Base-by-base conservation (phyloP, 257 asterid genomes). In the Penstemon davidsonii region DNA sequence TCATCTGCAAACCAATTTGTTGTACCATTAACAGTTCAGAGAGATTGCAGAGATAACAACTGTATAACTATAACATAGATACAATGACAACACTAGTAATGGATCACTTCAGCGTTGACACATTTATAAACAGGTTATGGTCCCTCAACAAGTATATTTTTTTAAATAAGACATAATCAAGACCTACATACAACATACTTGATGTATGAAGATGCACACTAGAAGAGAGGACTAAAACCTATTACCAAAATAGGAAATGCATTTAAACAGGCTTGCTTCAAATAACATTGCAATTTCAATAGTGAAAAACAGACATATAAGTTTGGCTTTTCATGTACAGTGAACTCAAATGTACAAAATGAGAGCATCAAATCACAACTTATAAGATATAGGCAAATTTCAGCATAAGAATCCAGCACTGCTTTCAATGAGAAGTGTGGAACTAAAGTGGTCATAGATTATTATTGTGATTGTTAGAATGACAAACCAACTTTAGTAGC, bases 1-100 rank as follows among this genome's bases (percentile, higher is more conserved):
- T 94, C 96, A 84, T 88, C 99, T 94, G 90, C 80, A 69, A 56
- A 68, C 68, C 71, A 70, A 74, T 55, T 62, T 54, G 55, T 36
- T 71, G 69, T 42, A 51, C 66, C 63, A 69, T 47, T 71, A 45
- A 68, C 61, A 62, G 69, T 55, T 55, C 55, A 75, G 50, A 38
- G 50, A 65, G 59, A 67, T 25, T 38, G 44, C 52, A 66, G 62
- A 40, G 71, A 46, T 60, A 52, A 61, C 56, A 60, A 72, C 39
- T 39, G 43, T n/a, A 19, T 25, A 65, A 18, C 63, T 15, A 53
- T 33, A 10, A 38, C 12, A 67, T 42, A 61, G 42, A 13, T 36
- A 55, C 33, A 25, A 25, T 25, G 33, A 25, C 33, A 25, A 25
- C 33, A 25, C 33, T 25, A 25, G 33, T 25, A 25, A 25, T 25